Percentiles rank a stretch among this genome's conserved stretches.
phyloP scores from a whole-genome alignment of 2,329 filamentous ascomycete species.

The Aspergillus neotritici region DNA sequence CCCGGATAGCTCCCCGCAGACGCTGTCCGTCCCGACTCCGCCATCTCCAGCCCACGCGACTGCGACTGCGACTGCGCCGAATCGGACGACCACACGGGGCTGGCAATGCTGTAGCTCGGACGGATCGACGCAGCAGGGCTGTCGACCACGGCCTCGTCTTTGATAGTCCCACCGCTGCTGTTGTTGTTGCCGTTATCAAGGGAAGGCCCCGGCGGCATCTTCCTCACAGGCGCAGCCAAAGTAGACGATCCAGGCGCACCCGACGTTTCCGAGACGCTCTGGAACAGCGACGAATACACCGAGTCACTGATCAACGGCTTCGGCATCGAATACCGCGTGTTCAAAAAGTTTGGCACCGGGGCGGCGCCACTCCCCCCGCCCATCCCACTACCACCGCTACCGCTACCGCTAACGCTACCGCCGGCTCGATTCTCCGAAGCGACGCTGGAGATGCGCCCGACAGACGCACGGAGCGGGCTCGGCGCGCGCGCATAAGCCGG shows the following conservation, averaged over 20 bases:
- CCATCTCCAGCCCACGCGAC: constrained; percentile 10
- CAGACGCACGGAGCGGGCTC: constrained; percentile 1
- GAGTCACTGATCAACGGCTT: constrained; percentile 15
- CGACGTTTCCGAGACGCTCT: neutral
- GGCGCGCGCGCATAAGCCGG: no score
- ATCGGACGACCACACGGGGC: constrained; percentile 11
- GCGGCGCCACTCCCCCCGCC: neutral
- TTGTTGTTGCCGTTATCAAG: constrained; percentile 2
- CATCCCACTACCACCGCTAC: neutral
- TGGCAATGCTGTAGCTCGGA: constrained; percentile 1
- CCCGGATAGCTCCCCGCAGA: constrained; percentile 30
- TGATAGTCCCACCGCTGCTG: constrained; percentile 12
- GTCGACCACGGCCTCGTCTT: constrained; percentile 8
- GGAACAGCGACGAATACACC: constrained; percentile 16
- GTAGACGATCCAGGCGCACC: no score
- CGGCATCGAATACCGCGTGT: neutral
- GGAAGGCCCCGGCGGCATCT: constrained; percentile 5
- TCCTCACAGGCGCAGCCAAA: constrained; percentile 6
- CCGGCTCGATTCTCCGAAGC: neutral
- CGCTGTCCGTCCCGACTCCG: constrained; percentile 9
- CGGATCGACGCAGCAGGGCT: no score
- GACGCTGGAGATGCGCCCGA: neutral
- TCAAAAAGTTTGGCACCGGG: neutral
- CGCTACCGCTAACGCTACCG: neutral
- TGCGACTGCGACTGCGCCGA: constrained; percentile 8